Percentiles rank a stretch among this genome's conserved stretches.
These are phyloP conservation scores for Wickerhamomyces chaumierensis DNA, from an alignment of 805 yeast genomes.

Conservation along the genomic window DNA sequence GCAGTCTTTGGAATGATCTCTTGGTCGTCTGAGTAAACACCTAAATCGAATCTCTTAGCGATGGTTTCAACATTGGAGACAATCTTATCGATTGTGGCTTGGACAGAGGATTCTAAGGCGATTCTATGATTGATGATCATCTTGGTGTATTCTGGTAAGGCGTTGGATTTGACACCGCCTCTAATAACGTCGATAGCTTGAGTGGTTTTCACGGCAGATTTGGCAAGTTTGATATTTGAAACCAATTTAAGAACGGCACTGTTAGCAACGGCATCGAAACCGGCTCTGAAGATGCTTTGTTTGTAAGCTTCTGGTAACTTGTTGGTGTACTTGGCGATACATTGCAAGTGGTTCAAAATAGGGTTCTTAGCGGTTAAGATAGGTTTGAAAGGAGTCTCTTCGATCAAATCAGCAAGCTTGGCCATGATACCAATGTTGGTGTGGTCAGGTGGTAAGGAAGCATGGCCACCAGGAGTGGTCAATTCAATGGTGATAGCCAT, in stretches of 20 bases:
- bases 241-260: conserved; percentile 15
- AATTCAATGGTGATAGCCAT: conserved; percentile 39
- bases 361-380: conserved; percentile 39
- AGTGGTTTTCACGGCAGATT: conserved; percentile 21
- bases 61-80: conserved; percentile 22
- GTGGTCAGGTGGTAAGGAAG: conserved; percentile 59
- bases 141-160: conserved; percentile 48
- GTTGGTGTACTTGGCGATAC: conserved; percentile 34
- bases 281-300: conserved; percentile 24
- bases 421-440: conserved; percentile 59
- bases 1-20: conserved; percentile 10
- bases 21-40: conserved; percentile 5
- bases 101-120: conserved; percentile 32
- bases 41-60: conserved; percentile 32
- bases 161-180: conserved; percentile 61
- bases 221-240: conserved; percentile 29
- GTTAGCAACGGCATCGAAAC: conserved; percentile 24
- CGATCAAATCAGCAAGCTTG: conserved; percentile 38
- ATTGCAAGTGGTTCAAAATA: conserved; percentile 36
- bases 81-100: conserved; percentile 22
- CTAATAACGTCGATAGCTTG: conserved; percentile 44
- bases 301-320: conserved; percentile 3
- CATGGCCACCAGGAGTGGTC: conserved; percentile 58
- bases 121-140: conserved; percentile 47
- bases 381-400: conserved; percentile 38